These are phyloP conservation scores for Paradendryphiella salina DNA, from an alignment of 2,329 filamentous ascomycete genomes.

Conservation along the genomic window DNA sequence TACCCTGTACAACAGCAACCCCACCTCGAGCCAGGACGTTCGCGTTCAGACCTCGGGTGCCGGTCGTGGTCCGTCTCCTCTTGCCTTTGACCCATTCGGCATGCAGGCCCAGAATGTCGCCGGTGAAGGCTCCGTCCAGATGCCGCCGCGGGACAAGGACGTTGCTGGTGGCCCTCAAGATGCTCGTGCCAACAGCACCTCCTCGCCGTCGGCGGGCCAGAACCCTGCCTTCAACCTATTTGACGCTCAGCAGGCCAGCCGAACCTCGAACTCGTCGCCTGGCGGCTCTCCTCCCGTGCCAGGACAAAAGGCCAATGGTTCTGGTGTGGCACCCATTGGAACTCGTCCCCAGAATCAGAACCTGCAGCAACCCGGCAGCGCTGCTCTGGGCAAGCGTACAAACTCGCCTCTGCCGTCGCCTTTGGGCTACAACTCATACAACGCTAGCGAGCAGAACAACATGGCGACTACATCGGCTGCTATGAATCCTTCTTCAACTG, in stretches of 20 bases:
- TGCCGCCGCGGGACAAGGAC: constrained; percentile 54
- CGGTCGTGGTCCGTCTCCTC: constrained; percentile 73
- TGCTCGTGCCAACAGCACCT: constrained; percentile 79
- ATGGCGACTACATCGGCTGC: constrained; percentile 55
- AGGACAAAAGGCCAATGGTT: constrained; percentile 62
- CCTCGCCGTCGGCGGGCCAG: constrained; percentile 75
- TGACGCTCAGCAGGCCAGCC: constrained; percentile 66
- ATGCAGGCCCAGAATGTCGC: constrained; percentile 55
- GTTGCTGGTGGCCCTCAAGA: constrained; percentile 56
- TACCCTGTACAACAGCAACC: constrained; percentile 69
- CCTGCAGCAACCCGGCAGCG: constrained; percentile 60
- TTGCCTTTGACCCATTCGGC: constrained; percentile 73
- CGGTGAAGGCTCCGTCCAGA: constrained; percentile 58
- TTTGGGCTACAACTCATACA: constrained; percentile 67
- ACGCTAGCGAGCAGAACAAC: constrained; percentile 58
- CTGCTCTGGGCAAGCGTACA: constrained; percentile 74
- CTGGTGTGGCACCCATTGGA: constrained; percentile 86
- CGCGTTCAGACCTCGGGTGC: constrained; percentile 62
- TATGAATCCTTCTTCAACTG: constrained; percentile 58
- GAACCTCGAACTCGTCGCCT: constrained; percentile 85
- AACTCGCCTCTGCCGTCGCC: constrained; percentile 93
- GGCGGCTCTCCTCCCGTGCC: constrained; percentile 76
- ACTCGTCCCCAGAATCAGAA: constrained; percentile 72
- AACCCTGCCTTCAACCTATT: constrained; percentile 53
- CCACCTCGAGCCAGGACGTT: constrained; percentile 67